Conservation (phyloP, 768 basidiomycete species). For the Gymnopilus junonius region DNA sequence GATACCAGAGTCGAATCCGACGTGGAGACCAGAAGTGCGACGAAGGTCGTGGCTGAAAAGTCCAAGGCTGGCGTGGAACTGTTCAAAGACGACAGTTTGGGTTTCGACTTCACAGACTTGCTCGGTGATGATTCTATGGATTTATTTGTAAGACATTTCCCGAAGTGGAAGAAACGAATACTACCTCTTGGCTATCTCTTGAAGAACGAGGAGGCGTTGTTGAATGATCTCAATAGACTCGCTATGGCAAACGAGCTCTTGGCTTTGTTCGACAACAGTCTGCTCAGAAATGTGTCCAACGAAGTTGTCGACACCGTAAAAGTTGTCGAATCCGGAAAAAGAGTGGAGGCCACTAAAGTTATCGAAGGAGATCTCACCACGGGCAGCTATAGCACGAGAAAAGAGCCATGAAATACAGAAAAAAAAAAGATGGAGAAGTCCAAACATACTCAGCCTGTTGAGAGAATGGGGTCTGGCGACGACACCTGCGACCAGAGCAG, state of each 20-base stretch:
- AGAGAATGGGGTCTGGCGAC: constrained; percentile 14
- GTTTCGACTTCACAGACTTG: constrained; percentile 55
- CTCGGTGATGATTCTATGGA: constrained; percentile 44
- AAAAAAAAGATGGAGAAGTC: not conserved
- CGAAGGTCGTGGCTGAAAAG: constrained; percentile 45
- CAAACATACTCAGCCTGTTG: constrained; percentile 14
- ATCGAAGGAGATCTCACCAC: constrained; percentile 19
- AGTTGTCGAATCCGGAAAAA: constrained; percentile 17
- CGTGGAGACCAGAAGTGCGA: constrained; percentile 40
- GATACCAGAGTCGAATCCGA: constrained; percentile 43
- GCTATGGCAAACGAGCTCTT: constrained; percentile 42
- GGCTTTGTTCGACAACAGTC: constrained; percentile 36
- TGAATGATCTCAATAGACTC: constrained; percentile 45
- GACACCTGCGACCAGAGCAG: constrained; percentile 21
- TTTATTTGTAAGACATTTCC: not conserved
- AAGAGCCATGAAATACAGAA: not conserved
- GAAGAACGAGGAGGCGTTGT: constrained; percentile 47
- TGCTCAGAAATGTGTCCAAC: constrained; percentile 18
- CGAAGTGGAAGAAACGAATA: not conserved
- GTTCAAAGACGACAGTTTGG: constrained; percentile 49
- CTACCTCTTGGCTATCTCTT: constrained; percentile 51
- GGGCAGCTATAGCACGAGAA: constrained; percentile 6
- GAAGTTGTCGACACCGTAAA: constrained; percentile 24
- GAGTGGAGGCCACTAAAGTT: constrained; percentile 21
- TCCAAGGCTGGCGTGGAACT: constrained; percentile 41